These are phyloP conservation scores for Penicillium sp. DNA, from an alignment of 2,329 filamentous ascomycete species.

Conservation along the genomic window DNA sequence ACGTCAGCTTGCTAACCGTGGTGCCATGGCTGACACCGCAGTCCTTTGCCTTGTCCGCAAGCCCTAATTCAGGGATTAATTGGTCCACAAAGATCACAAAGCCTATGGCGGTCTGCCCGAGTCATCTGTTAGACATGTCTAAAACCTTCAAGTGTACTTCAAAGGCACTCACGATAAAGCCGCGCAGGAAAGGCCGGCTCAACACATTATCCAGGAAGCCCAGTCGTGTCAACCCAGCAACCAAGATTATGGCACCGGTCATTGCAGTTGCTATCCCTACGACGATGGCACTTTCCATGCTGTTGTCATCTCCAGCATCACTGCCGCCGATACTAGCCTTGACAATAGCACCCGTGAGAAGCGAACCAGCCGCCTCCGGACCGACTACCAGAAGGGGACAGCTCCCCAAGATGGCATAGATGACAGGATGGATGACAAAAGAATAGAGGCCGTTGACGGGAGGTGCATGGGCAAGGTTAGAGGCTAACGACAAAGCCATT, in stretches of 20 bases:
- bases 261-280: slow-evolving; percentile 85
- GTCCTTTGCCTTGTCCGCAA: slow-evolving; percentile 61
- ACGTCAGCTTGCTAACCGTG: slow-evolving; percentile 77
- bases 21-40: slow-evolving; percentile 68
- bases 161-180: slow-evolving; percentile 68
- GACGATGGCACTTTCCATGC: slow-evolving; percentile 70
- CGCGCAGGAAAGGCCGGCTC: slow-evolving; percentile 83
- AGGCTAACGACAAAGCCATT: slow-evolving; percentile 88
- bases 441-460: slow-evolving; percentile 91
- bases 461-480: slow-evolving; percentile 86
- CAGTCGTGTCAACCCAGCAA: slow-evolving; percentile 75
- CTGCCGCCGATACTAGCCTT: slow-evolving; percentile 69
- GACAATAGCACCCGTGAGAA: slow-evolving; percentile 83
- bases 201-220: slow-evolving; percentile 94
- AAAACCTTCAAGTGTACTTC: not conserved
- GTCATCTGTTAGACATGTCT: slow-evolving; percentile 5
- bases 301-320: slow-evolving; percentile 59
- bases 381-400: slow-evolving; percentile 92
- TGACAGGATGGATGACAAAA: slow-evolving; percentile 84
- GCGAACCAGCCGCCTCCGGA: slow-evolving; percentile 86
- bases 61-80: slow-evolving; percentile 80
- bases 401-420: slow-evolving; percentile 87
- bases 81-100: slow-evolving; percentile 96
- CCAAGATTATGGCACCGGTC: slow-evolving; percentile 80
- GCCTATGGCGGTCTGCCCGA: slow-evolving; percentile 75